Conservation (phyloP, 371 early-diverging fungal genomes). For the Chytridium lagenaria region DNA sequence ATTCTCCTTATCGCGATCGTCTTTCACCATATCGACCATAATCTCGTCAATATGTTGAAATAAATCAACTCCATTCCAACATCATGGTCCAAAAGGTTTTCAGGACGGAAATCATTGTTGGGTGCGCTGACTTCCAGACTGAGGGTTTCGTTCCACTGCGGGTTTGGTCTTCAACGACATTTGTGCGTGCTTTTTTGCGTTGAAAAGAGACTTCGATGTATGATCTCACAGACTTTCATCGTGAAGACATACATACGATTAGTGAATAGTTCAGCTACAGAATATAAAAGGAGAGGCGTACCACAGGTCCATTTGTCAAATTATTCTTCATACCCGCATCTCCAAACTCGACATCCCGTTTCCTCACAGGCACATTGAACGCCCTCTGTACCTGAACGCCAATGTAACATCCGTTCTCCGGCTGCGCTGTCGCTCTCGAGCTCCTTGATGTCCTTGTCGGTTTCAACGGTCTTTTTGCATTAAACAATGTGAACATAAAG, state of each 20-base stretch:
- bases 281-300: constrained; percentile 15
- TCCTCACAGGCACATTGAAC: constrained; percentile 52
- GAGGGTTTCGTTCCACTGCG: constrained; percentile 61
- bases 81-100: constrained; percentile 45
- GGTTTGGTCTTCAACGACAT: constrained; percentile 51
- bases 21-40: constrained; percentile 52
- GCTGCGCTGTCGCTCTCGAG: constrained; percentile 30
- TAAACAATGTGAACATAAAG: constrained; percentile 39
- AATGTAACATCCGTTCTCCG: constrained; percentile 48
- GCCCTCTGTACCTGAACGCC: constrained; percentile 51
- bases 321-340: constrained; percentile 21
- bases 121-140: constrained; percentile 42
- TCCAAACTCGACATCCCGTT: constrained; percentile 26
- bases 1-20: constrained; percentile 50
- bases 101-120: constrained; percentile 45
- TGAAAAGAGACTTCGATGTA: constrained; percentile 57
- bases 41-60: constrained; percentile 60
- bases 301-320: neutral
- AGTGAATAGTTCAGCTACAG: too few relatives aligned
- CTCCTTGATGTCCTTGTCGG: constrained; percentile 42
- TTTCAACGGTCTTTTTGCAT: constrained; percentile 50
- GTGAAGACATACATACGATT: neutral
- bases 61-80: constrained; percentile 51
- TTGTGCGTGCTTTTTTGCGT: constrained; percentile 42
- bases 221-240: constrained; percentile 44